phyloP scores from a whole-genome alignment of 2,329 filamentous ascomycete species.

The Zasmidium cellare region DNA sequence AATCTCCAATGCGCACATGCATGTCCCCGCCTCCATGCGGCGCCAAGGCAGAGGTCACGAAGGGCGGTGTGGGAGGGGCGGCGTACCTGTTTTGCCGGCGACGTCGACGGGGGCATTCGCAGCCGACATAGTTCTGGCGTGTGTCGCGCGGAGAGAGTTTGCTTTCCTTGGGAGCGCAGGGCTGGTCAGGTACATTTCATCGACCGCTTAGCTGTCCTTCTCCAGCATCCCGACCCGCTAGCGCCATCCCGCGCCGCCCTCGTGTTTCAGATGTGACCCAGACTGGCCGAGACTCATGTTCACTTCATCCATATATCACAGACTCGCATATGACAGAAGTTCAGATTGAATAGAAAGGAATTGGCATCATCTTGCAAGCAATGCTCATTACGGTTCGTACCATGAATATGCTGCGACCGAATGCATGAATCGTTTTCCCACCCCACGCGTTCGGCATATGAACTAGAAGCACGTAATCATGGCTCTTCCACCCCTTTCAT shows the following conservation, averaged over 20 bases:
- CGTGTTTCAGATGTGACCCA: background rate
- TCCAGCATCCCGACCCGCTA: background rate
- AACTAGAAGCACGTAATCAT: background rate
- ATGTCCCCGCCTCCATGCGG: slow-evolving; percentile 10
- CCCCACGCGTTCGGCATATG: background rate
- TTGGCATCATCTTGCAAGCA: no score
- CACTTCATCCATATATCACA: no score
- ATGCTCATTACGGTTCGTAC: no score
- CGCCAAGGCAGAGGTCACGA: slow-evolving; percentile 1
- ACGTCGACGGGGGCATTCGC: slow-evolving; percentile 13
- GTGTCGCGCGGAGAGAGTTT: background rate
- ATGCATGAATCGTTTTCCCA: no score
- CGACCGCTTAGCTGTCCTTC: background rate
- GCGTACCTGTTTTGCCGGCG: slow-evolving; percentile 21
- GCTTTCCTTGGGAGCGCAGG: background rate
- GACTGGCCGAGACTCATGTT: background rate
- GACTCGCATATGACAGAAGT: no score
- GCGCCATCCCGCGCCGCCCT: background rate
- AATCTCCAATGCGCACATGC: background rate
- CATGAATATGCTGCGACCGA: no score
- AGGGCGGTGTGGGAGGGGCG: background rate
- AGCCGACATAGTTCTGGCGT: slow-evolving; percentile 16
- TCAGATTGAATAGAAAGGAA: no score
- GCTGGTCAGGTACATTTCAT: background rate
- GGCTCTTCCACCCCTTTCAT: background rate